Evolutionary conservation across 176 grass and related monocot species (phyloP), one percentile per base, ranked within the genome.

Genomic region (Themeda triandra): DNA sequence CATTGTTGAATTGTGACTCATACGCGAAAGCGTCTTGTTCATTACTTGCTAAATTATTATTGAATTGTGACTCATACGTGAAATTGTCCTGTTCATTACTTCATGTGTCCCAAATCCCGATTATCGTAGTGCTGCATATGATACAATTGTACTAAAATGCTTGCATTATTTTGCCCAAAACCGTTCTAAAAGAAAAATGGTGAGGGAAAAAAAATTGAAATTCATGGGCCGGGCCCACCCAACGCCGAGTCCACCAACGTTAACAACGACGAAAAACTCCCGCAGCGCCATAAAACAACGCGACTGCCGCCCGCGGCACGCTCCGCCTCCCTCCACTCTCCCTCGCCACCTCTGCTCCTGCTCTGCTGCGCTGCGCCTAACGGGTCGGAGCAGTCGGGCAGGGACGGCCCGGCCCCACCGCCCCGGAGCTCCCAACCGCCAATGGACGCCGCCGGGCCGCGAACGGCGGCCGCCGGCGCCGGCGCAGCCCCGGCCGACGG

Each of bases 381-480:
- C 85, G 70, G 71, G 7, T 29, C 29, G 80, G 78, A 74, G 73
- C 3, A 15, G n/a, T n/a, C n/a, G n/a, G 48, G 51, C 51, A 8
- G 30, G 19, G 46, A 33, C 66, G 27, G 42, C 59, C 59, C 60
- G 27, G 42, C 41, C 59, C 75, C 69, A 63, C 84, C 62, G 39
- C 60, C 41, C 56, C 32, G 23, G 30, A 76, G 51, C 62, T 30
- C 77, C 7, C 42, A 19, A 31, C 81, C 19, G 33, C 6, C 69
- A 40, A 94, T 92, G 92, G 90, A 94, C 77, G 76, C 53, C 76
- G 75, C 77, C 30, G 89, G 80, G 62, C 70, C 77, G 28, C 67
- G 84, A 51, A 35, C 81, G 21, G 45, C 63, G 37, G 21, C 21
- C 56, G 13, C 56, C 71, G 53, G 30, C 49, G 21, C 0, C 62